Conservation (phyloP, 2,329 filamentous ascomycete species). For the Aspergillus fischeri region DNA sequence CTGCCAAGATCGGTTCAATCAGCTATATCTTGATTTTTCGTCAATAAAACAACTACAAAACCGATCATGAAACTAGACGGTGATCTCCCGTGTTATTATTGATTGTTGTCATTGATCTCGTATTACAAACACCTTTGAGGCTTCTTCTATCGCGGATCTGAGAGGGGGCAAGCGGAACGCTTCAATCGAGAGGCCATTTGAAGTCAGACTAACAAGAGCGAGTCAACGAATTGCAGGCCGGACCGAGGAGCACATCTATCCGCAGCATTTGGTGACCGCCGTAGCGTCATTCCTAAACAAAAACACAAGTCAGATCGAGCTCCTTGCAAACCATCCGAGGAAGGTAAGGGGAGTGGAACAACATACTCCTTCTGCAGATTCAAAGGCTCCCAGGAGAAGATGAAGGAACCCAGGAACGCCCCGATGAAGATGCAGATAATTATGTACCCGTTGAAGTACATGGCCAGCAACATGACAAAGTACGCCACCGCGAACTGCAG, state of each 20-base stretch:
- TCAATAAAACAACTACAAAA: background rate
- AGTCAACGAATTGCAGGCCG: background rate
- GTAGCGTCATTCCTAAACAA: slow-evolving; percentile 19
- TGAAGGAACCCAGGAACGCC: slow-evolving; percentile 65
- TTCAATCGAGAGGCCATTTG: background rate
- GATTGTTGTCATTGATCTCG: background rate
- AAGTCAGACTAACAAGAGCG: background rate
- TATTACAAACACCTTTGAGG: background rate
- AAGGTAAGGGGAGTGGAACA: background rate
- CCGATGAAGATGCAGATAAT: slow-evolving; percentile 79
- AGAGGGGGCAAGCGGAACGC: background rate
- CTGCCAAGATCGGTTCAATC: no score
- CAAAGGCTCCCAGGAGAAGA: slow-evolving; percentile 65
- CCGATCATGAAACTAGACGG: background rate
- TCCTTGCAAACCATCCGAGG: slow-evolving; percentile 4
- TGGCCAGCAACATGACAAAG: slow-evolving; percentile 67
- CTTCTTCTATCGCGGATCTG: background rate
- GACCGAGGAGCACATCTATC: slow-evolving; percentile 7
- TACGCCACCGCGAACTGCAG: slow-evolving; percentile 72
- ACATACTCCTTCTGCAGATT: slow-evolving; percentile 18
- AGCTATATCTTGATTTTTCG: background rate
- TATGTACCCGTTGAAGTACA: slow-evolving; percentile 68
- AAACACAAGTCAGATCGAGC: background rate
- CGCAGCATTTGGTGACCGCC: slow-evolving; percentile 22
- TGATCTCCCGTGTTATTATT: background rate